Evolutionary conservation across 208 protist genomes (phyloP), one percentile per base, ranked within the genome.

Genomic region (Crithidia sp.): DNA sequence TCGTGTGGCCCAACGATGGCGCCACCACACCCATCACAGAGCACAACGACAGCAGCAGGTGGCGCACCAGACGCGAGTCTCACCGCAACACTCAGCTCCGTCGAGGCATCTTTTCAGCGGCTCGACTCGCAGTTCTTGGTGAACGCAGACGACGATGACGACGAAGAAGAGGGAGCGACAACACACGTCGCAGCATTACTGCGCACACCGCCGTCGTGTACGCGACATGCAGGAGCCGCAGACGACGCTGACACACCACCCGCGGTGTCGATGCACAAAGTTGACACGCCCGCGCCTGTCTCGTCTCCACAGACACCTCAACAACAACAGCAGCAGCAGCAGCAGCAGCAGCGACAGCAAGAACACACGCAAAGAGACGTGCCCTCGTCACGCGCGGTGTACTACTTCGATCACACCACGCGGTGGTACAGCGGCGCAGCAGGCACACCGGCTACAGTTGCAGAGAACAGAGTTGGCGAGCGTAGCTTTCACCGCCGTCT

Each of bases 401-500:
- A 73, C 66, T 6, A 10, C 19, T 78, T 78, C 9, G 74, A 78
- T 57, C 63, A 61, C 74, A 78, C 59, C n/a, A 78, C 74, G 10
- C 65, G 57, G 2, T 78, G 74, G 74, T 43, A 36, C 28, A 28
- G 10, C 4, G 37, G 13, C 36, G 43, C 10, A 14, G 36, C 41
- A 8, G 47, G 12, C 0, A 44, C 9, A 37, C 28, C 60, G n/a
- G 10, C 41, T 28, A 16, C 2, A 17, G 41, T 17, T 43, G 45
- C 28, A 19, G 28, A 6, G 41, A 13, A 9, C 7, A 7, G 54
- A 39, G 17, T 16, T 37, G 9, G 40, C 37, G 9, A 44, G 10
- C 9, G 50, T 69, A 41, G 74, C 62, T 14, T 83, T 83, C 40
- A 28, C 14, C 52, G 52, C 16, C 86, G 83, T 7, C 75, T 83